Evolutionary conservation across 1,139 yeast species (phyloP), one percentile per base, ranked within the genome.

Genomic region (Saccharomyces uvarum): DNA sequence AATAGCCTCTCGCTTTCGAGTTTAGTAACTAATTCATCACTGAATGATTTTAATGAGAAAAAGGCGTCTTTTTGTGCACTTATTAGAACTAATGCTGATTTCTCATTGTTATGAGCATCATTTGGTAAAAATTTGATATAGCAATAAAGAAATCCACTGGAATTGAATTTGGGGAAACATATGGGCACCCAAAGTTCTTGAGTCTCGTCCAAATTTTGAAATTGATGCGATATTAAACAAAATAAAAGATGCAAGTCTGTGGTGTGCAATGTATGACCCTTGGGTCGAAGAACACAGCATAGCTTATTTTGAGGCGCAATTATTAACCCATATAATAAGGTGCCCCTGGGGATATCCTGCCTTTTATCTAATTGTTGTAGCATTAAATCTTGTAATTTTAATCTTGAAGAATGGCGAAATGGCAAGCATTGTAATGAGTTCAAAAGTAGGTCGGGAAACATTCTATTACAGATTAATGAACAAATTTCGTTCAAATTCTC

Each of bases 161-260:
- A 75, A 67, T 93, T 93, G 73, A 93, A 93, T 61, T 87, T 82
- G 0, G 99, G 97, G 70, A 93, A 77, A 68, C 99, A 93, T 2
- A 93, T 76, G 0, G 99, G 99, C 13, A 89, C 80, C 98, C 98
- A 93, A 58, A 89, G 80, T 63, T 91, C 97, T 61, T 87, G 93
- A 51, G 74, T 69, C 8, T 66, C 66, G 8, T 65, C 59, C 21
- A 63, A 59, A 19, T 63, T 66, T 29, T 68, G 63, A 14, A 70
- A 66, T 53, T 72, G 74, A 61, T 81, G 80, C 66, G 78, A 81
- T 1, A 85, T 77, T 73, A 85, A 76, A 29, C 84, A 80, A 61
- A 84, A 83, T 28, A 85, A 68, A 13, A 85, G 71, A 56, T 84
- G 86, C 13, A 85, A 71, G 64, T 85, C 93, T 1, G 82, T 81